phyloP scores from a whole-genome alignment of 139 green algal species.

The Auxenochlorella pyrenoidosa region DNA sequence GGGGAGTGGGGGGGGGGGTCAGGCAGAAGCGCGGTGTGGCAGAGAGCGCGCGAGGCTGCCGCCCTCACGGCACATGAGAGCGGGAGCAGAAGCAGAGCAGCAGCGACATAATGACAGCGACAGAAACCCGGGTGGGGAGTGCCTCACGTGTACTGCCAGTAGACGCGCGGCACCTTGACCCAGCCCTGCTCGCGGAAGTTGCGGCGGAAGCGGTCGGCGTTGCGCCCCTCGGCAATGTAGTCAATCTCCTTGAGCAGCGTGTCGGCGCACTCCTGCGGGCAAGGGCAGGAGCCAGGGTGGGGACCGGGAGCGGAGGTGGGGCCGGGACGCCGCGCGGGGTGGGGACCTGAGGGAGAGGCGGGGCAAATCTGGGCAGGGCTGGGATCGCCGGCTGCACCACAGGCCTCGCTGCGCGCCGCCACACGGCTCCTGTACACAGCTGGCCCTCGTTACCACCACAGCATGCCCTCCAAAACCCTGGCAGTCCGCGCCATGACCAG shows the following conservation, averaged over 20 bases:
- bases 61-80: no score
- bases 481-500: neutral
- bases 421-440: no score
- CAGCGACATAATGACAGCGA: neutral
- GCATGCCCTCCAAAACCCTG: neutral
- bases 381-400: no score
- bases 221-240: conserved; percentile 66
- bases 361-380: no score
- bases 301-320: neutral
- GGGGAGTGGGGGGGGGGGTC: no score
- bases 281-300: no score
- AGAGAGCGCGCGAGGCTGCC: no score
- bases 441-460: neutral
- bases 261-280: conserved; percentile 43
- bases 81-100: neutral
- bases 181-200: conserved; percentile 77
- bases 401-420: no score
- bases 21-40: no score
- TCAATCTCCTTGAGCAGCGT: conserved; percentile 72
- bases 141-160: conserved; percentile 78
- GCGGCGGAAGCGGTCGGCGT: conserved; percentile 67
- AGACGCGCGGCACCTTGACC: conserved; percentile 76
- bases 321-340: neutral
- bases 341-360: no score
- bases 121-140: neutral